Evolutionary conservation across 768 basidiomycete species (phyloP), one percentile per base, ranked within the genome.

Genomic region (Trichaptum fuscoviolaceum): DNA sequence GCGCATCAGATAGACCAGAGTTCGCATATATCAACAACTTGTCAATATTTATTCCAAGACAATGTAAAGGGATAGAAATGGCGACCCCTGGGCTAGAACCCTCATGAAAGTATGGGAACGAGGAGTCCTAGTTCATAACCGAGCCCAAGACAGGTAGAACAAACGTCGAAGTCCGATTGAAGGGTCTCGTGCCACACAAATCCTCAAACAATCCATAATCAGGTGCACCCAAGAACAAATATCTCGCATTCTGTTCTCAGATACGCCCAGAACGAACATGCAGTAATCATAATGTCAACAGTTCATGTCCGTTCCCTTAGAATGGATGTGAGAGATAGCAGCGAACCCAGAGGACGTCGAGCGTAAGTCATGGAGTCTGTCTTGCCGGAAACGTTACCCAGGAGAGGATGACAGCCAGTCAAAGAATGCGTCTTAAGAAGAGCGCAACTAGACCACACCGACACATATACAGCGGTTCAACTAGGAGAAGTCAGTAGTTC

Each of bases 21-120:
- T 12, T 61, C 25, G 23, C 15, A 61, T 3, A 34, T 17, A 24
- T 2, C 17, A 18, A 15, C 30, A 61, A 24, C 1, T 61, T 15
- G 23, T 61, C 59, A 61, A 61, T 61, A 58, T 20, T 52, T 27
- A 26, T n/a, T 57, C 15, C 64, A 27, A 63, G 34, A 62, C 35
- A 35, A 18, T 26, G 20, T n/a, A 23, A 23, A n/a, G n/a, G n/a
- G n/a, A 18, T 34, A 20, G 18, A 61, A 61, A 15, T 25, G 59
- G 59, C 59, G 59, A 61, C 7, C 59, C 59, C 59, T 34, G 30
- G 59, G 59, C 20, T 12, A 52, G 42, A 52, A 52, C 42, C 42
- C 42, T 52, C 42, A 52, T 52, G 12, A 15, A 52, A 61, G 59
- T 12, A 61, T 61, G 25, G 15, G 8, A 61, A 61, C 23, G 25